Evolutionary conservation across 495 filamentous ascomycete genomes (phyloP), one percentile per base, ranked within the genome.

Genomic region (Podospora australis): DNA sequence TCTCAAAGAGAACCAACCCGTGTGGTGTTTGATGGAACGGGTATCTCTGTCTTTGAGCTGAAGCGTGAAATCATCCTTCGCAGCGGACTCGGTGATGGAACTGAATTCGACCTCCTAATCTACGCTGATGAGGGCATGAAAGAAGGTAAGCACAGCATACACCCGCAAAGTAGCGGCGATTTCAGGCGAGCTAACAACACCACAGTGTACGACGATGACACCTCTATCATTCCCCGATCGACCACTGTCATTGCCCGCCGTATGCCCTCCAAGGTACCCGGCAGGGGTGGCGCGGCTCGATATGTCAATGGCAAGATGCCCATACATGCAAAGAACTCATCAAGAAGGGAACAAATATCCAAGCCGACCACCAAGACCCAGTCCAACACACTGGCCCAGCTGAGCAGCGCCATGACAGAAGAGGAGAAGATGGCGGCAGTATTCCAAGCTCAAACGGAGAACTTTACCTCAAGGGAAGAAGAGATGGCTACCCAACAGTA

Each of bases 271-370:
- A 74, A 74, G 55, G 81, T 88, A 56, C 80, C 82, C 17, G 88
- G 94, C 28, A 79, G 82, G 57, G 92, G 92, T 44, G 81, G 86
- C 49, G 92, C 92, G 45, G 90, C 92, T 54, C 82, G 92, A 58
- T 99, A 99, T 75, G 88, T 99, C 42, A 89, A 88, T 6, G 92
- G 92, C 41, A 96, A 95, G 71, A 95, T 95, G 85, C 92, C 92
- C 3, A 78, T 88, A 7, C 91, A 83, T 58, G 87, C 91, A 3
- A 89, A 87, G 68, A 91, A 84, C 52, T 74, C 79, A 19, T 80
- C 87, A 46, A 81, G 88, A 51, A 80, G 79, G 59, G 90, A 80
- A 46, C 70, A 72, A 36, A 58, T 62, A 0, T 39, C 58, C 0
- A 76, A 95, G 55, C 71, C 79, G 5, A 50, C 63, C 51, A 64